A percentile compares a stretch with the other conserved stretches of the same genome.
These are phyloP conservation scores for Eucalyptus polybractea DNA, from an alignment of 345 rosid species.

Conservation along the genomic window DNA sequence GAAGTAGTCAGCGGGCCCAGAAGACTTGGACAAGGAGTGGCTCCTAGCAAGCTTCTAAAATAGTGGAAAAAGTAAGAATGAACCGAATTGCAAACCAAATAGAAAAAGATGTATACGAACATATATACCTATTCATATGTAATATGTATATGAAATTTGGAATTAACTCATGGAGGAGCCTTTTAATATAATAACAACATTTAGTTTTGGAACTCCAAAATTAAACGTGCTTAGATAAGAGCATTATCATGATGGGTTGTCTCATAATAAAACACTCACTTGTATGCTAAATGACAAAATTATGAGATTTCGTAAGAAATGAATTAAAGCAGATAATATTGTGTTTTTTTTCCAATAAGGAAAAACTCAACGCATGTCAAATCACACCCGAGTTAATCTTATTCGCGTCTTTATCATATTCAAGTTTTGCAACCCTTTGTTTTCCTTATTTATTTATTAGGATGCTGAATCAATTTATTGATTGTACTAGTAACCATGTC, in stretches of 20 bases:
- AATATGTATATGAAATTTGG: no score
- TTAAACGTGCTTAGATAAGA: neutral
- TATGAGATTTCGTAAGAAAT: no score
- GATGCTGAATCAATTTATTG: neutral
- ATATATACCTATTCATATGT: no score
- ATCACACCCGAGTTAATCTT: neutral
- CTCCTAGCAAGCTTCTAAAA: no score
- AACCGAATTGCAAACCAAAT: no score
- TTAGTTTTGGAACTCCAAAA: neutral
- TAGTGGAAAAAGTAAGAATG: no score
- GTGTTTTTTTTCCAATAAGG: neutral
- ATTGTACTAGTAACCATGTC: neutral
- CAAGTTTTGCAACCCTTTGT: neutral
- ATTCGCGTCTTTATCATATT: neutral
- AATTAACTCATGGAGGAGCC: no score
- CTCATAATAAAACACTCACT: neutral
- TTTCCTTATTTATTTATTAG: no score
- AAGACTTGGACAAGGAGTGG: neutral
- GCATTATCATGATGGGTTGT: neutral
- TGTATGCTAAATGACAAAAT: no score
- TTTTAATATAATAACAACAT: no score
- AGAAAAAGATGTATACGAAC: accelerated
- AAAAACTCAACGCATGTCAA: neutral
- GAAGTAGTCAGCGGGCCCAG: accelerated
- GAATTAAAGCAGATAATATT: neutral